Percentiles rank a stretch among this genome's conserved stretches.
These are phyloP conservation scores for Aspergillus olivimuriae DNA, from an alignment of 495 filamentous ascomycete species.

Conservation along the genomic window DNA sequence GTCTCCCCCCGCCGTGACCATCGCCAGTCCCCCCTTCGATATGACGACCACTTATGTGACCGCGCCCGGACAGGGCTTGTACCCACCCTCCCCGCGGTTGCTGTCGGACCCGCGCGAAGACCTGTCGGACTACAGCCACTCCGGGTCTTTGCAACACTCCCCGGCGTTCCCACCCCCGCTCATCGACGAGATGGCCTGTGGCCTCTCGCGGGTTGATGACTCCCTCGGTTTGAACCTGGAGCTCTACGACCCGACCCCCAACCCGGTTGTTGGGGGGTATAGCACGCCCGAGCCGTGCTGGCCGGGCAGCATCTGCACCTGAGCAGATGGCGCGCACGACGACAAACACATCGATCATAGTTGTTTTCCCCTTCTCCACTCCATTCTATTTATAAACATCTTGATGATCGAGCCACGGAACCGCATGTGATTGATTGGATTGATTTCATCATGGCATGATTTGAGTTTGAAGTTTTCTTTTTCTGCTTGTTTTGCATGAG, in stretches of 20 bases:
- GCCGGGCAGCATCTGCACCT: constrained; percentile 21
- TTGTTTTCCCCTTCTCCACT: background rate
- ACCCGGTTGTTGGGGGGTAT: constrained; percentile 25
- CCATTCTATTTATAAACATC: constrained; percentile 1
- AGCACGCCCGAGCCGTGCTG: constrained; percentile 27
- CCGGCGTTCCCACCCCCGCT: constrained; percentile 30
- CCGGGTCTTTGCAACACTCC: constrained; percentile 23
- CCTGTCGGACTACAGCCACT: constrained; percentile 25
- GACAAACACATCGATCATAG: no score
- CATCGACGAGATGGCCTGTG: constrained; percentile 24
- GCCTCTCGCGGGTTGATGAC: constrained; percentile 21
- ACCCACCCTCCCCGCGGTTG: constrained; percentile 30
- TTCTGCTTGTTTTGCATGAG: background rate
- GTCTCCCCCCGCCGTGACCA: constrained; percentile 33
- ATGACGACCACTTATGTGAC: constrained; percentile 28
- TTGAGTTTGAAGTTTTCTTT: background rate
- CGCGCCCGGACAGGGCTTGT: constrained; percentile 27
- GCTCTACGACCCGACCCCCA: constrained; percentile 27
- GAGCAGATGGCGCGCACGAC: no score
- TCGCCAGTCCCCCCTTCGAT: constrained; percentile 33
- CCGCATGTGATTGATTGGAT: constrained; percentile 2
- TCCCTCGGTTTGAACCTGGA: constrained; percentile 27
- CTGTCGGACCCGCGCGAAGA: constrained; percentile 32
- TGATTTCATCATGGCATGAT: background rate
- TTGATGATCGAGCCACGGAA: constrained; percentile 1